A percentile compares a stretch with the other conserved stretches of the same genome.
These are phyloP conservation scores for Sporothrix luriei DNA, from an alignment of 2,329 filamentous ascomycete species.

Conservation along the genomic window DNA sequence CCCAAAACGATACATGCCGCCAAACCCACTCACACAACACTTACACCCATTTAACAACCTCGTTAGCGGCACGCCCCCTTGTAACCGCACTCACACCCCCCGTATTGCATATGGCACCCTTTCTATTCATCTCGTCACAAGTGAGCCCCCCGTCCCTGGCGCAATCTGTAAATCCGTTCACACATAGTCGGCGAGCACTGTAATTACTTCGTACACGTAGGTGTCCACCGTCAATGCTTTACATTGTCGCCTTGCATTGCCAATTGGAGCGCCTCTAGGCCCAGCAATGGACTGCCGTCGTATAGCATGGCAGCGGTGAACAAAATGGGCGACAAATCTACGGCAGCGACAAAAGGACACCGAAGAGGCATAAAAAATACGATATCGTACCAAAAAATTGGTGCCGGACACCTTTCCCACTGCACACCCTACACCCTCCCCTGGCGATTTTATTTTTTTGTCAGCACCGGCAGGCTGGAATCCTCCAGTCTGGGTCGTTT, in stretches of 20 bases:
- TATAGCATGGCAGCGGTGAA: conserved; percentile 1
- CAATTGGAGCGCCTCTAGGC: background rate
- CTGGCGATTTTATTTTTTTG: conserved; percentile 12
- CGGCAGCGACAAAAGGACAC: conserved; percentile 24
- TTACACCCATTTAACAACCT: background rate
- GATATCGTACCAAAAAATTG: background rate
- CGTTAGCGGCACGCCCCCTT: background rate
- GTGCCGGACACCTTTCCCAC: conserved; percentile 3
- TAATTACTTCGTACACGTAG: no score
- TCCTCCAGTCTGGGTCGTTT: conserved; percentile 17
- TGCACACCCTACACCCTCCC: conserved; percentile 25
- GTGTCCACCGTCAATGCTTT: no score
- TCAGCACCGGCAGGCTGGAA: conserved; percentile 20
- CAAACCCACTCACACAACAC: conserved; percentile 3
- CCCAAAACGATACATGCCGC: background rate
- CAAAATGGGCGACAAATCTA: background rate
- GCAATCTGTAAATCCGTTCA: background rate
- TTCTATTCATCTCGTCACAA: background rate
- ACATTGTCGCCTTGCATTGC: no score
- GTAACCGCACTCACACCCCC: background rate
- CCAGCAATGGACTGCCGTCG: background rate
- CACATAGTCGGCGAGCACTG: background rate
- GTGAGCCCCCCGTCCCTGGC: background rate
- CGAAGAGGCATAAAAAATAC: conserved; percentile 25
- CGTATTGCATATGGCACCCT: background rate